Base-by-base conservation (phyloP, 2,329 filamentous ascomycete genomes). In the Ambrosiella beaveri region DNA sequence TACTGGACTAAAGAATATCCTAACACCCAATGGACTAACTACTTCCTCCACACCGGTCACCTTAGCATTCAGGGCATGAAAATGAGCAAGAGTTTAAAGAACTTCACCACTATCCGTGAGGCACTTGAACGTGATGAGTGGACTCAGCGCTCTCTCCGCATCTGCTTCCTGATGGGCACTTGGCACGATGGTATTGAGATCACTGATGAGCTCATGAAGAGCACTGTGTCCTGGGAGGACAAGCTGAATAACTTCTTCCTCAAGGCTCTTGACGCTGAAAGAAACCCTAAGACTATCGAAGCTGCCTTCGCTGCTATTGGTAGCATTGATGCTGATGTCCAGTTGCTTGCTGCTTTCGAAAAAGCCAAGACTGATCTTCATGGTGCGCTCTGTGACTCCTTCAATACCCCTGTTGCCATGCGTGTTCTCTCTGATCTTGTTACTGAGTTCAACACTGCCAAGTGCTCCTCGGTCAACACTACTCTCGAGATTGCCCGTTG, bases 41-140 rank as follows among this genome's bases (percentile, higher is more conserved):
- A 96, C 71, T 97, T 96, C 71, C 68, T 96, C 13, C 91, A 96
- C 67, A 96, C 94, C 85, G 91, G 91, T 0, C 91, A 97, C 68
- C 71, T 96, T 53, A 71, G 69, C 5, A 96, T 97, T 59, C 81
- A 85, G 35, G 90, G 91, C 0, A 88, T 84, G 19, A 97, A 97
- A 69, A 97, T 97, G 91, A 91, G 85, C 59, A 97, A 97, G 70
- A 88, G 83, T 13, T 71, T 97, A 59, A 96, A 97, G 74, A 97
- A 96, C 69, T 96, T 96, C 69, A 88, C 88, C 45, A 95, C 91
- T 0, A 95, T 97, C 62, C 79, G 88, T 37, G 86, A 94, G 68
- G 89, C 90, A 0, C 72, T 97, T 7, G 71, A 71, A 9, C 77
- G 73, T 1, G 75, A 71, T 9, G 75, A 71, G 11, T 95, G 88